phyloP scores from a whole-genome alignment of 2,329 filamentous ascomycete species.

The Cordyceps militaris region DNA sequence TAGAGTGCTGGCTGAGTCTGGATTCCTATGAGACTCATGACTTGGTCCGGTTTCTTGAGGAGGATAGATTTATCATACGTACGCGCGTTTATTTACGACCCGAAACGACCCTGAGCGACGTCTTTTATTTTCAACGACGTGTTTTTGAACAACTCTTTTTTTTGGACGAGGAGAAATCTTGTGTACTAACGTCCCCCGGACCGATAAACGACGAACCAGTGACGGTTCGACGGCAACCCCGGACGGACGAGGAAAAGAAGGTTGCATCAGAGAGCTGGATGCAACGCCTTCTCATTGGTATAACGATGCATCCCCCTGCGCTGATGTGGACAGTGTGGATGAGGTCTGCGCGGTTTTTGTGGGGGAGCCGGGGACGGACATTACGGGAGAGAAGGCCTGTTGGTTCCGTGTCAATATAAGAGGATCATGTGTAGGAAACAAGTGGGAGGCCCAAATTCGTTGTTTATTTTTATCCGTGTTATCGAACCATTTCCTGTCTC shows the following conservation, averaged over 20 bases:
- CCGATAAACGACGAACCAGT: background rate
- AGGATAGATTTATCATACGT: constrained; percentile 8
- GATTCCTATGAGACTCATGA: constrained; percentile 42
- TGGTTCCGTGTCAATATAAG: background rate
- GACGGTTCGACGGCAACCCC: background rate
- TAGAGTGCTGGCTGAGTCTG: constrained; percentile 55
- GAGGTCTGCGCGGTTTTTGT: background rate
- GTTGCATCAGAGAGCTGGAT: background rate
- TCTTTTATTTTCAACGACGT: background rate
- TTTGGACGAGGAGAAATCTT: background rate
- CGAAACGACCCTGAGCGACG: constrained; percentile 5
- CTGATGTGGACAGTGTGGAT: background rate
- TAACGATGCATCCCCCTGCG: background rate
- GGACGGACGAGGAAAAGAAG: background rate
- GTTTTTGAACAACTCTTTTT: background rate
- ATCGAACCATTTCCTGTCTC: background rate
- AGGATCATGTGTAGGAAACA: background rate
- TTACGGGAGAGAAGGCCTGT: background rate
- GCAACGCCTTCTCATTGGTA: constrained; percentile 6
- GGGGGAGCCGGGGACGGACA: background rate
- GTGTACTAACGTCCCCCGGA: background rate
- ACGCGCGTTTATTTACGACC: constrained; percentile 9
- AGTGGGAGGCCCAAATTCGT: background rate
- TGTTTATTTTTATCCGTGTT: background rate
- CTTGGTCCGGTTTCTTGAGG: background rate